phyloP scores from a whole-genome alignment of 192 early-diverging fungal species.

The Phlyctochytrium planicorne region DNA sequence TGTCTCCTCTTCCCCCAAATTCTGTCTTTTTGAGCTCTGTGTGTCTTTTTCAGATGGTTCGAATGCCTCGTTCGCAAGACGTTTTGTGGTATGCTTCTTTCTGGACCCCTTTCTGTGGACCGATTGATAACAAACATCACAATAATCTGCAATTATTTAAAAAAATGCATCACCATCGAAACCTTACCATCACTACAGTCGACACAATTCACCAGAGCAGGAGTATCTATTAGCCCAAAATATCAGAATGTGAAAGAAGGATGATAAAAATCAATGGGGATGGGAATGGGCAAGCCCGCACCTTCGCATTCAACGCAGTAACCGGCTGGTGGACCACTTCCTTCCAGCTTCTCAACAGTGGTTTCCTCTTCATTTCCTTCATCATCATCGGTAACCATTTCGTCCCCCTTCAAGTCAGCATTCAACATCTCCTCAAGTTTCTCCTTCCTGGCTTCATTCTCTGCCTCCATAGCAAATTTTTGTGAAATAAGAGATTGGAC shows the following conservation, averaged over 20 bases:
- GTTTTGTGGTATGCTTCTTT: constrained; percentile 38
- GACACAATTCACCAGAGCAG: constrained; percentile 69
- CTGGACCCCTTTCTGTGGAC: constrained; percentile 50
- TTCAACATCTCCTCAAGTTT: too few species aligned
- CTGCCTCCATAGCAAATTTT: too few species aligned
- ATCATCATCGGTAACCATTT: not conserved
- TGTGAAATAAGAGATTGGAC: too few species aligned
- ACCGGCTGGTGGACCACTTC: constrained; percentile 51
- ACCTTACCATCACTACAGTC: constrained; percentile 66
- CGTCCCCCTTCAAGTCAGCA: not conserved
- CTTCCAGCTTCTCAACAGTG: not conserved
- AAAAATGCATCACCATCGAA: too few species aligned
- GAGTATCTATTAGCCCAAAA: constrained; percentile 37
- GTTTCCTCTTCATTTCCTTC: not conserved
- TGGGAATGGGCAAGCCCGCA: not conserved
- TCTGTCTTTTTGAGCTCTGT: not conserved
- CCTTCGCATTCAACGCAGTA: constrained; percentile 86
- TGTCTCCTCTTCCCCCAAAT: not conserved
- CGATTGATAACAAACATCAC: constrained; percentile 79
- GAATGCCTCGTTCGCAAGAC: not conserved
- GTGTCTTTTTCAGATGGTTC: not conserved
- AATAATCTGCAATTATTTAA: constrained; percentile 70
- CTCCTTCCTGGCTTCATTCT: too few species aligned
- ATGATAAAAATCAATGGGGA: not conserved
- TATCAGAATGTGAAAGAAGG: not conserved